Evolutionary conservation across 306 rosid species (phyloP), one percentile per base, ranked within the genome.

Genomic region (Aeschynomene evenia): DNA sequence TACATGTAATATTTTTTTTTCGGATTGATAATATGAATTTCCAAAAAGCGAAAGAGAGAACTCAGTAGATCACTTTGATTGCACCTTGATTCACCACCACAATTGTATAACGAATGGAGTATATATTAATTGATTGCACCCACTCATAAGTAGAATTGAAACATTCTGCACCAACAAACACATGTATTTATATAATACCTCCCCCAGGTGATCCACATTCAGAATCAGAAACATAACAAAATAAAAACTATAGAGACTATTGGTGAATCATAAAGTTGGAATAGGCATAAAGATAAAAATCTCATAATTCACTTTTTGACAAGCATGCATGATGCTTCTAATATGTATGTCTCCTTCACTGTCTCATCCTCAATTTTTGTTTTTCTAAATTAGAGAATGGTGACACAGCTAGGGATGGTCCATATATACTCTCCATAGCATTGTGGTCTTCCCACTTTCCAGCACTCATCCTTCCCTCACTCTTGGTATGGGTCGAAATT

Each of bases 401-500:
- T 68, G 36, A 20, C 7, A 34, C 23, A 45, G 15, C 0, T 5
- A 53, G 4, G 19, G 4, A 29, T 45, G 45, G 22, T 29, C 66
- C 66, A 6, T 29, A 10, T 10, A 9, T 28, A 28, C 31, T 28
- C 21, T n/a, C 18, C 19, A 45, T 45, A n/a, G 51, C 21, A 68
- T 36, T 70, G 66, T 70, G 66, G 66, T 55, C 19, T 70, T 56
- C 45, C 56, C 57, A 55, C 66, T 55, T 70, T 31, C 42, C 49
- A 48, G 16, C 31, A 68, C 39, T 20, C 19, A 22, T 14, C 12
- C 10, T 0, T 24, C 7, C 9, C 23, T 22, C 24, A 26, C 37
- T 13, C 7, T n/a, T 5, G 62, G 22, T 37, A 70, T n/a, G n/a
- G n/a, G n/a, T n/a, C n/a, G n/a, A n/a, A n/a, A n/a, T n/a, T n/a